Evolutionary conservation across 192 early-diverging fungal species (phyloP), one percentile per base, ranked within the genome.

Genomic region (Coemansia sp.): DNA sequence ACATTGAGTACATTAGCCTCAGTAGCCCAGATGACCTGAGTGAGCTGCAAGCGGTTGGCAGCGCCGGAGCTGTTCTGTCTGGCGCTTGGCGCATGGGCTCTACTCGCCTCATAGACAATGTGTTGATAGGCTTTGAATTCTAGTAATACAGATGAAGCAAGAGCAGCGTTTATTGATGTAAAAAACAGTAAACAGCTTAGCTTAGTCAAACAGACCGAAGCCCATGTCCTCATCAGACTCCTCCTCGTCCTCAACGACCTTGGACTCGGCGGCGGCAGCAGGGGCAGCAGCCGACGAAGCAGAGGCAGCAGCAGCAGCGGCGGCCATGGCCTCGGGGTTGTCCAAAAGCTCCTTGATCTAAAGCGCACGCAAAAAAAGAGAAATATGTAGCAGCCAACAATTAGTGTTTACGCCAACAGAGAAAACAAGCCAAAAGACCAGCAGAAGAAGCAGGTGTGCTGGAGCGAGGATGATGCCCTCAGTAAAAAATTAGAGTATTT

Each of bases 331-430:
- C 71, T 86, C 84, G 70, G 95, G 95, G 86, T 98, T 91, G 69
- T 88, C 93, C 70, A 98, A 86, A 85, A 91, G 91, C 76, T 91
- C 93, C 90, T 95, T 95, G 87, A 98, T 89, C 86, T 92, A 79
- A 3, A 31, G 31, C 31, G 31, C 31, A 31, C 6, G 61, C 14
- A 69, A 34, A 25, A 45, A 38, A 8, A 66, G n/a, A 21, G 23
- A 58, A 37, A 7, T 1, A 14, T 21, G 18, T 53, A 14, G 53
- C 38, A 59, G 7, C 53, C 28, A 55, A 66, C 18, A 43, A 50
- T 58, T 52, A 52, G 48, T 45, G 18, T 45, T 38, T n/a, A 64
- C 4, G 28, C 31, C 35, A 47, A 38, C 25, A 26, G 39, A 41
- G 4, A 18, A 7, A 31, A 12, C 59, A 37, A 5, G 13, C 23